phyloP scores from a whole-genome alignment of 1,284 basidiomycete species.

The Cutaneotrichosporon mucoides region DNA sequence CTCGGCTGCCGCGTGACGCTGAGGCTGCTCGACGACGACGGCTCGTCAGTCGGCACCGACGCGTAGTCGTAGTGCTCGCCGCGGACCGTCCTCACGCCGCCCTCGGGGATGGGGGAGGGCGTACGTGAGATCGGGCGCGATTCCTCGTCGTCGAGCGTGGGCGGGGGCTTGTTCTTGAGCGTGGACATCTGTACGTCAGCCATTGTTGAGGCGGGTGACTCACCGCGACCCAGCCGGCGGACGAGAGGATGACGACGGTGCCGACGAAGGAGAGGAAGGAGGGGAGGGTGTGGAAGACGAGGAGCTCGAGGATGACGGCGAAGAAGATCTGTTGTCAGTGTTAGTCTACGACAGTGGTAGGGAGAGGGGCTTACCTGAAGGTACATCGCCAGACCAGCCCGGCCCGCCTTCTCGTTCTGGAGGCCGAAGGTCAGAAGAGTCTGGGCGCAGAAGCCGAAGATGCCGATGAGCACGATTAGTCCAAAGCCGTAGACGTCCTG shows the following conservation, averaged over 20 bases:
- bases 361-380: constrained; percentile 31
- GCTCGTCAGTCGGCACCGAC: constrained; percentile 9
- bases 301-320: constrained; percentile 43
- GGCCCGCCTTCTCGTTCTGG: constrained; percentile 48
- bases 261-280: constrained; percentile 43
- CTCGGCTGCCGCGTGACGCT: not conserved
- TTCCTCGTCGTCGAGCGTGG: constrained; percentile 18
- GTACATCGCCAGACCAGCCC: constrained; percentile 47
- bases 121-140: constrained; percentile 29
- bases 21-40: no score
- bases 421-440: constrained; percentile 50
- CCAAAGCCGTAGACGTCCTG: constrained; percentile 14
- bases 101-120: constrained; percentile 29
- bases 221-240: constrained; percentile 47
- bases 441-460: constrained; percentile 62
- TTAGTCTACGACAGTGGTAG: no score
- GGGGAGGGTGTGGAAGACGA: constrained; percentile 42
- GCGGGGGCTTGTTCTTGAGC: constrained; percentile 18
- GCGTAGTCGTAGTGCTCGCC: constrained; percentile 24
- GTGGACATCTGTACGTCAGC: constrained; percentile 13
- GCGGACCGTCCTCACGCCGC: constrained; percentile 12
- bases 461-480: constrained; percentile 47
- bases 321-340: constrained; percentile 36
- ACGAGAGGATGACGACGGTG: constrained; percentile 40
- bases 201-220: constrained; percentile 15